Conservation (phyloP, 73 alveolate species). For the Paramecium pentaurelia region DNA sequence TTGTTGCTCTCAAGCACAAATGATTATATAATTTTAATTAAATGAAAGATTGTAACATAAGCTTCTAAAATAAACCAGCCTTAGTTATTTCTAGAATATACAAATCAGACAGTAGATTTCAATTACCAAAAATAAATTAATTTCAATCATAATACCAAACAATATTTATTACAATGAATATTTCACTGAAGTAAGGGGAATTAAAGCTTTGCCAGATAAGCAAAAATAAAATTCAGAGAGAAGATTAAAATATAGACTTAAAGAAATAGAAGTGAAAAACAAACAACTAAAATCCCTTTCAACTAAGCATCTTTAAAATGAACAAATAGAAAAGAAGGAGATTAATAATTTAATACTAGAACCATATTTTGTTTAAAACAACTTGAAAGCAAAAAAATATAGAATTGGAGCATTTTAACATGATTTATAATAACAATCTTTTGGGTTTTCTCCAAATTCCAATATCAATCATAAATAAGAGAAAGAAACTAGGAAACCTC, state of each 20-base stretch:
- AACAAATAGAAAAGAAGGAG: neutral
- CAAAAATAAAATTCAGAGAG: neutral
- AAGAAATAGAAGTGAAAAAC: neutral
- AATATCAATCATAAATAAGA: neutral
- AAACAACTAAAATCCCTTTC: neutral
- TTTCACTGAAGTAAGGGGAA: constrained; percentile 15
- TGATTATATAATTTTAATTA: neutral
- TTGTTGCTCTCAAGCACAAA: neutral
- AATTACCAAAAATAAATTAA: neutral
- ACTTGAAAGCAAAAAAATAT: neutral
- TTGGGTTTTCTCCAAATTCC: neutral
- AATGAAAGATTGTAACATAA: constrained; percentile 3
- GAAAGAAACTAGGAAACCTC: neutral
- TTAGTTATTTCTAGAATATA: neutral
- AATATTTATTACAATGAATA: constrained; percentile 7
- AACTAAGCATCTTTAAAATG: neutral
- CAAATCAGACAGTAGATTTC: neutral
- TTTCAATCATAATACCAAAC: neutral
- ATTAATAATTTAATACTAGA: neutral
- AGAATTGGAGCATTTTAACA: neutral
- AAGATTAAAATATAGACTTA: neutral
- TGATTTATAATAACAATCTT: neutral
- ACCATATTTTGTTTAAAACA: neutral
- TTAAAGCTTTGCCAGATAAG: neutral
- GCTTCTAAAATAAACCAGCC: constrained; percentile 19